Conservation (phyloP, 2,329 filamentous ascomycete genomes). For the Emmonsiellopsis sp. region DNA sequence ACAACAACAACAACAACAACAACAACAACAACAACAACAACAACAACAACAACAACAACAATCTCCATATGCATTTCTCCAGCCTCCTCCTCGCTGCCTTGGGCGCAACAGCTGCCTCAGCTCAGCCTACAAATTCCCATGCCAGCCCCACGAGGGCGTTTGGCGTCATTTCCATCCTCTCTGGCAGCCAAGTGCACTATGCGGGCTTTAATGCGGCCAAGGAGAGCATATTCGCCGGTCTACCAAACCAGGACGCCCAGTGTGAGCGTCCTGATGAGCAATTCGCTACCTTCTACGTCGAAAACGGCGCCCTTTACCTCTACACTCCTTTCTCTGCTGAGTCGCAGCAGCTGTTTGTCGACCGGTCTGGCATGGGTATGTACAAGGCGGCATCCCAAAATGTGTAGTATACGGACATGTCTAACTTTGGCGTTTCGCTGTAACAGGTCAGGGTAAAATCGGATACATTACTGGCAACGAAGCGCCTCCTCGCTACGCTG, state of each 20-base stretch:
- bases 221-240: slow-evolving; percentile 36
- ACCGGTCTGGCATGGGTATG: slow-evolving; percentile 51
- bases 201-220: slow-evolving; percentile 35
- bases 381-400: neutral
- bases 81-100: slow-evolving; percentile 19
- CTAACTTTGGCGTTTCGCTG: slow-evolving; percentile 1
- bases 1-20: neutral
- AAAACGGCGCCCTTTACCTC: slow-evolving; percentile 40
- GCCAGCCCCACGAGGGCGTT: slow-evolving; percentile 31
- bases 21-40: neutral
- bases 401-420: neutral
- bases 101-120: slow-evolving; percentile 24
- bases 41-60: too few relatives aligned
- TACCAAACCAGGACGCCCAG: slow-evolving; percentile 37
- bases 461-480: slow-evolving; percentile 43
- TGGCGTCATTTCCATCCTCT: slow-evolving; percentile 41
- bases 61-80: slow-evolving; percentile 21
- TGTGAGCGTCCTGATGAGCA: slow-evolving; percentile 34
- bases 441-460: slow-evolving; percentile 42
- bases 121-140: slow-evolving; percentile 15
- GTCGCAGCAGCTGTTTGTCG: slow-evolving; percentile 44
- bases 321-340: slow-evolving; percentile 32
- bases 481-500: slow-evolving; percentile 30
- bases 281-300: slow-evolving; percentile 43
- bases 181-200: slow-evolving; percentile 42